Percentiles rank a stretch among this genome's conserved stretches.
These are phyloP conservation scores for Bodo saltans DNA, from an alignment of 78 protist species.

Conservation along the genomic window DNA sequence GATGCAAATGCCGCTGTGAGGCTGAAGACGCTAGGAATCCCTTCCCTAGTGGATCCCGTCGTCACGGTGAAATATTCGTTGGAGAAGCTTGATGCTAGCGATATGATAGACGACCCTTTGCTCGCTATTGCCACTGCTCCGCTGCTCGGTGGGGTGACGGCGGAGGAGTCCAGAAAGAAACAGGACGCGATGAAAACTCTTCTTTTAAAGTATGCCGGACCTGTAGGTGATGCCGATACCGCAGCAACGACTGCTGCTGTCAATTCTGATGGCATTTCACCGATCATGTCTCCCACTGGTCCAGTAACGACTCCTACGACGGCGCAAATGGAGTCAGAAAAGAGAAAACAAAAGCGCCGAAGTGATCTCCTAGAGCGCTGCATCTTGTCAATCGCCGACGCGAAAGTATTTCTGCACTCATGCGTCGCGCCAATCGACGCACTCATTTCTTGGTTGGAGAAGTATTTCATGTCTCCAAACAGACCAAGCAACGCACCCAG, in stretches of 20 bases:
- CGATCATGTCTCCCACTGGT: too few species aligned
- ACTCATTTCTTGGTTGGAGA: slow-evolving; percentile 40
- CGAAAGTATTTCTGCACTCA: slow-evolving; percentile 22
- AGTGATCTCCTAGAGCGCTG: slow-evolving; percentile 29
- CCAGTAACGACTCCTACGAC: too few species aligned
- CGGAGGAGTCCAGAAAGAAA: too few species aligned
- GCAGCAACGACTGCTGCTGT: not conserved
- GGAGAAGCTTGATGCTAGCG: slow-evolving; percentile 17
- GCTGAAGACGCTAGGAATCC: slow-evolving; percentile 34
- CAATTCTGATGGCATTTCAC: too few species aligned
- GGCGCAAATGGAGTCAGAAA: too few species aligned
- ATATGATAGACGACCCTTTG: slow-evolving; percentile 24
- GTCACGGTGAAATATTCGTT: slow-evolving; percentile 75
- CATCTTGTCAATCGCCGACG: slow-evolving; percentile 32
- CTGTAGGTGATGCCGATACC: too few species aligned
- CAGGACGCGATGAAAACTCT: too few species aligned
- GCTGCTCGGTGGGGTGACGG: not conserved
- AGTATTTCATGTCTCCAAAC: too few species aligned
- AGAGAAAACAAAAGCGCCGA: not conserved
- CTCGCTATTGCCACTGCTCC: slow-evolving; percentile 61
- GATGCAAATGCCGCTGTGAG: slow-evolving; percentile 46
- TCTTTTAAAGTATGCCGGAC: too few species aligned
- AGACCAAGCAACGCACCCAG: too few species aligned
- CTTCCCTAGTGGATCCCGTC: slow-evolving; percentile 50
- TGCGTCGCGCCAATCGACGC: slow-evolving; percentile 50